Evolutionary conservation across 257 asterid genomes (phyloP), one percentile per base, ranked within the genome.

Genomic region (Gentiana dahurica): DNA sequence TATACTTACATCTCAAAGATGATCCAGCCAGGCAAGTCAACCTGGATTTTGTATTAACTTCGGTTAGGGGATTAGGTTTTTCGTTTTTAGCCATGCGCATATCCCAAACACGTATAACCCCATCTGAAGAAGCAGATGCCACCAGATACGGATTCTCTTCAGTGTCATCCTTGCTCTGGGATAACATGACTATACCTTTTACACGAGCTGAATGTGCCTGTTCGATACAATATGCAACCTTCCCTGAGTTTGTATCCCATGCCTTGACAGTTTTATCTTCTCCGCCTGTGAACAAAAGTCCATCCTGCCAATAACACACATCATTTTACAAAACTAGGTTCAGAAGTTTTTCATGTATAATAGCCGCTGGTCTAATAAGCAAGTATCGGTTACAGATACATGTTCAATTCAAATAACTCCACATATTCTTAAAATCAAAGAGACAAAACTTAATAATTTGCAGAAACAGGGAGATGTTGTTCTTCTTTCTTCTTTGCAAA

Each of bases 21-120:
- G 98, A 91, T 60, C 98, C 98, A 52, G 96, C 93, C 57, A 91
- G 96, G 75, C 98, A 91, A 58, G 98, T 91, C 34, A 91, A 75
- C 75, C 98, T 79, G 68, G 98, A 91, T 72, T 71, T 87, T 49
- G 96, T 91, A 65, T 87, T 74, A 63, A 75, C 75, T 76, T 85
- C 94, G 32, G 84, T 65, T 50, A 87, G 38, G 24, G 95, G 98
- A 51, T 36, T 75, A 34, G 89, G 60, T 71, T 72, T 72, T 54
- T 69, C 84, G 46, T 68, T 69, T 46, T 32, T 57, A 50, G 73
- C 73, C 89, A 76, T 81, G 12, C 98, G 85, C 77, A 78, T 68
- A 71, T 91, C 98, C 98, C 98, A 91, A 66, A 85, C 75, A 4
- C 98, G 88, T 46, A 91, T 77, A 36, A 85, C 80, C 36, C 98